A percentile compares a stretch with the other conserved stretches of the same genome.
Evolutionary conservation across 73 alveolate species (phyloP).

Genomic region (Tetrahymena borealis): DNA sequence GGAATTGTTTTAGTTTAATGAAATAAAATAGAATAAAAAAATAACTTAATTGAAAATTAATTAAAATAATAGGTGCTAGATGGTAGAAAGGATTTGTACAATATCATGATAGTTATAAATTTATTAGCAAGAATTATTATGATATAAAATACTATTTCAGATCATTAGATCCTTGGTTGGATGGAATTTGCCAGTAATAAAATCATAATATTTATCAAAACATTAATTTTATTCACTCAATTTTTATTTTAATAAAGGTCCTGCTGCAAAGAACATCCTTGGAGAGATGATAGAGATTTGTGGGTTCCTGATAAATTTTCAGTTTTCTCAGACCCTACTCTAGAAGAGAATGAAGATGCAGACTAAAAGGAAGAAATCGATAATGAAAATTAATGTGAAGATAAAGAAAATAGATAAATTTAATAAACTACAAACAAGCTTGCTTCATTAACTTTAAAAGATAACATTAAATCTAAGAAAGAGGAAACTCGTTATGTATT

Average conservation of each 20-base stretch:
- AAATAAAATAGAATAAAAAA: neutral
- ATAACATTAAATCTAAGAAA: neutral
- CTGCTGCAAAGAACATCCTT: conserved; percentile 78
- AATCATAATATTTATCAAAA: neutral
- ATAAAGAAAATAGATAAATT: neutral
- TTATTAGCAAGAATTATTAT: conserved; percentile 78
- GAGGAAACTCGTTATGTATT: neutral
- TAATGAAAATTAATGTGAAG: neutral
- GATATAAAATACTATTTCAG: conserved; percentile 79
- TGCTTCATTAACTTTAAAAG: neutral
- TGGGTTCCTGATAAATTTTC: conserved; percentile 68
- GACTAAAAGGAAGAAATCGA: conserved; percentile 23
- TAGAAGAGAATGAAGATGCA: conserved; percentile 19
- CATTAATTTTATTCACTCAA: neutral
- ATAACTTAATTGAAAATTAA: neutral
- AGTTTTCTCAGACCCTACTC: conserved; percentile 14
- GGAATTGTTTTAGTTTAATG: neutral
- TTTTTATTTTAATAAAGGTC: conserved; percentile 28
- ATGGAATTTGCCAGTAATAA: conserved; percentile 53
- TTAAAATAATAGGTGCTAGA: conserved; percentile 70
- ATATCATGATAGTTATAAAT: conserved; percentile 80
- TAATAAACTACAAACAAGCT: neutral
- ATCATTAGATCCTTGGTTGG: conserved; percentile 85
- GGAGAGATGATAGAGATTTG: conserved; percentile 73
- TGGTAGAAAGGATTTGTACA: conserved; percentile 75